A percentile compares a stretch with the other conserved stretches of the same genome.
Conservation (phyloP, 441 rosid species). For the Gossypium davidsonii region DNA sequence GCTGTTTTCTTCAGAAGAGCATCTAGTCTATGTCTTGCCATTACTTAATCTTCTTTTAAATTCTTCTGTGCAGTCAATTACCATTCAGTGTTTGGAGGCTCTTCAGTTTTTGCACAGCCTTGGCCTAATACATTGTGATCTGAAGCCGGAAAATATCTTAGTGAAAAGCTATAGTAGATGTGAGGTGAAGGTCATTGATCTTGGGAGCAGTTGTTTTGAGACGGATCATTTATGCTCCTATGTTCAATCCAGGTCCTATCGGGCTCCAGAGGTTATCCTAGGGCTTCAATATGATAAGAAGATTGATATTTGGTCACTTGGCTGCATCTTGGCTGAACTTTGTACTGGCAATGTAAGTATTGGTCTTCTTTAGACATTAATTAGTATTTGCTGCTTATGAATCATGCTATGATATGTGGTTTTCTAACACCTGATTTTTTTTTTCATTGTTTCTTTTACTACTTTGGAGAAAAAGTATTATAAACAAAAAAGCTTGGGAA, state of each 20-base stretch:
- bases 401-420: neutral
- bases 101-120: conserved; percentile 85
- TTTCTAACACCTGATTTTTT: neutral
- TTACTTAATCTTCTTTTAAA: conserved; percentile 24
- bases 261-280: conserved; percentile 93
- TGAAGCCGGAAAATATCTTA: conserved; percentile 90
- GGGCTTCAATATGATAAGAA: conserved; percentile 91
- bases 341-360: conserved; percentile 94
- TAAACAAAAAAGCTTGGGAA: neutral
- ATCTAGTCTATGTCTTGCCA: conserved; percentile 10
- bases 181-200: conserved; percentile 95
- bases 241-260: conserved; percentile 95
- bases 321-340: conserved; percentile 95
- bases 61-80: conserved; percentile 68
- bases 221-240: conserved; percentile 95
- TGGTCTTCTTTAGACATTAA: neutral
- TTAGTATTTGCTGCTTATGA: neutral
- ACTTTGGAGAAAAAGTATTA: neutral
- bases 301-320: conserved; percentile 95
- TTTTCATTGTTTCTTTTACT: neutral
- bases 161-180: conserved; percentile 97
- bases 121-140: conserved; percentile 88
- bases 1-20: conserved; percentile 18
- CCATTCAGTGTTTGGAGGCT: conserved; percentile 91
- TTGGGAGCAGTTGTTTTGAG: conserved; percentile 98